Evolutionary conservation across 2,329 filamentous ascomycete genomes (phyloP).

Genomic region (Curvularia hawaiiensis): DNA sequence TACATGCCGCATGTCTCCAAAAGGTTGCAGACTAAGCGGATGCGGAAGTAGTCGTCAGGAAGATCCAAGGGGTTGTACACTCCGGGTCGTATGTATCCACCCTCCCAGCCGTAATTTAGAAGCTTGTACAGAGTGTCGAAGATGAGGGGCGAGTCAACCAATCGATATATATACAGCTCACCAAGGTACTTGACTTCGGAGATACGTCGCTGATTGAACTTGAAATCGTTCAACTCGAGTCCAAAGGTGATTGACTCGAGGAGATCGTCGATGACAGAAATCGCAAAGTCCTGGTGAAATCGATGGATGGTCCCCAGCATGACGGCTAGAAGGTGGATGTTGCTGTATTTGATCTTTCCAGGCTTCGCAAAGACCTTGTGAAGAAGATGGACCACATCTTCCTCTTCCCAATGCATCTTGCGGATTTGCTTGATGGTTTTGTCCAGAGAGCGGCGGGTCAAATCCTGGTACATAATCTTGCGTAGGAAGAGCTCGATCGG

Average conservation of each 20-base stretch:
- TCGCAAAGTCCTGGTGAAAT: constrained; percentile 89
- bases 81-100: constrained; percentile 80
- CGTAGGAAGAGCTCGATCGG: constrained; percentile 92
- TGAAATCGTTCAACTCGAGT: constrained; percentile 95
- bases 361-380: constrained; percentile 96
- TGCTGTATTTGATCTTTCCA: constrained; percentile 96
- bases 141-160: constrained; percentile 92
- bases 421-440: constrained; percentile 94
- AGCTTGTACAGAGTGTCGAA: constrained; percentile 97
- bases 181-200: constrained; percentile 96
- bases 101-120: constrained; percentile 85
- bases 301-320: constrained; percentile 86
- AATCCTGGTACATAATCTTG: constrained; percentile 89
- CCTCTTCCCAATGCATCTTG: constrained; percentile 96
- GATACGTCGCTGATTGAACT: constrained; percentile 92
- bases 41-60: constrained; percentile 94
- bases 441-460: constrained; percentile 92
- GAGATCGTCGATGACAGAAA: constrained; percentile 89
- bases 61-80: constrained; percentile 78
- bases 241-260: constrained; percentile 87
- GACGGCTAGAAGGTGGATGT: constrained; percentile 90
- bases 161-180: constrained; percentile 96
- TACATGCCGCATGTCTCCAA: constrained; percentile 96
- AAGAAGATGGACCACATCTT: constrained; percentile 78
- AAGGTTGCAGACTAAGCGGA: constrained; percentile 85